Base-by-base conservation (phyloP, 345 rosid genomes). In the Lumnitzera racemosa region DNA sequence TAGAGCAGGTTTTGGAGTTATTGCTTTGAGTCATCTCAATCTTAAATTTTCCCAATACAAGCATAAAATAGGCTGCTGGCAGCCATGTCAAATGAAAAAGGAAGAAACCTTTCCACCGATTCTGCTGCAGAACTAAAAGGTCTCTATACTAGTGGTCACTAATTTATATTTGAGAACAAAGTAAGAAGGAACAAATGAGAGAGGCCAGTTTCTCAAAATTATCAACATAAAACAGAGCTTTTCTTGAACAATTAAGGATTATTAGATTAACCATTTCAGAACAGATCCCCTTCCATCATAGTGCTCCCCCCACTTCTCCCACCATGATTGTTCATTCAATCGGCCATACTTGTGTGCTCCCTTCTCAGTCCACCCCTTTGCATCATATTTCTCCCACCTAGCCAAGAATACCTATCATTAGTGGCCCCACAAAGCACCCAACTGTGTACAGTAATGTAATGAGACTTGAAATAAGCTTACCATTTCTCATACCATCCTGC, bases 301-400 rank as follows among this genome's bases (percentile, higher is more conserved):
- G 74, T 94, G 88, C 71, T 94, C 99, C 65, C 99, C 99, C 99
- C 99, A 94, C 69, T 94, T 94, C 74, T 94, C 99, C 99, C 99
- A 94, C 97, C 99, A 94, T 24, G 99, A 94, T 65, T 94, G 96
- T 75, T 89, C 99, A 69, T 94, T 94, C 63, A 89, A 74, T 74
- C 90, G 81, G 63, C 99, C 99, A 61, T 90, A 87, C 78, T 94
- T 94, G 67, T 94, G 91, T 12, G 99, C 99, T 43, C 99, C 97
- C 74, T 94, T 94, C 80, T 94, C 99, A 24, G 99, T 89, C 96
- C 91, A 81, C 51, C 99, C 99, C 81, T 89, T 94, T 46, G 95
- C 99, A 76, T 94, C 97, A 47, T 94, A 94, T 70, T 94, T 94
- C 76, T 94, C 99, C 99, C 99, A 94, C 99, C 99, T 94, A 70